Evolutionary conservation across 2,329 filamentous ascomycete species (phyloP).

Genomic region (Colletotrichum sp.): DNA sequence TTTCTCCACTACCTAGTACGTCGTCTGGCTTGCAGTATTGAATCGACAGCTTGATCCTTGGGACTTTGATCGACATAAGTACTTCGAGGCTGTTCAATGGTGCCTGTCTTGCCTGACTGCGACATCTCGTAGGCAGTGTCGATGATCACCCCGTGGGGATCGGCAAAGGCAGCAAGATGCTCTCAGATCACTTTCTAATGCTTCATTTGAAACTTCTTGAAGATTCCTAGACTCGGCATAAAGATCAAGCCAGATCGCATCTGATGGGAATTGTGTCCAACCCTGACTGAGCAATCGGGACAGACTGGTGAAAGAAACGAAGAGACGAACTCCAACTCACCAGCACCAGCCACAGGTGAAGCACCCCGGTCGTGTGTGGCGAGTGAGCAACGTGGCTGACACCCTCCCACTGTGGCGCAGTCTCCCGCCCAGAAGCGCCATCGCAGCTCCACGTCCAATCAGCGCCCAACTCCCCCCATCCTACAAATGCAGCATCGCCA

Average conservation of each 20-base stretch:
- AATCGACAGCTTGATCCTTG: no score
- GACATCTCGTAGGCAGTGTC: background rate
- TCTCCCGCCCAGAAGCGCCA: background rate
- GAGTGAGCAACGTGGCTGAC: background rate
- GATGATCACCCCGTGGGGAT: background rate
- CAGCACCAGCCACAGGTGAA: background rate
- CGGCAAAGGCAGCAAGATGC: background rate
- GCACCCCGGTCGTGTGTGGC: background rate
- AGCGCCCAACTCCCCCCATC: background rate
- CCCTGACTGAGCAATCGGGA: background rate
- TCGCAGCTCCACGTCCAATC: background rate
- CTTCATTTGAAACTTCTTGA: background rate
- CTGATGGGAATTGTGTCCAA: background rate
- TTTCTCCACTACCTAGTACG: accelerated
- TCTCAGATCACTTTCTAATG: background rate
- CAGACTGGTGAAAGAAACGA: background rate
- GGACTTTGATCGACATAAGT: background rate
- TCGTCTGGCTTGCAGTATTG: background rate
- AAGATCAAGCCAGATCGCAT: background rate
- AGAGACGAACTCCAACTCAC: background rate
- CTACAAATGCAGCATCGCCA: background rate
- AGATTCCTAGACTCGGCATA: accelerated
- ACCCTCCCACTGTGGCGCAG: background rate
- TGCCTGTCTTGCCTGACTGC: background rate
- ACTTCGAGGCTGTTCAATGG: background rate